Evolutionary conservation across 495 filamentous ascomycete species (phyloP).

Genomic region (Pseudomonodictys pantanalensis): DNA sequence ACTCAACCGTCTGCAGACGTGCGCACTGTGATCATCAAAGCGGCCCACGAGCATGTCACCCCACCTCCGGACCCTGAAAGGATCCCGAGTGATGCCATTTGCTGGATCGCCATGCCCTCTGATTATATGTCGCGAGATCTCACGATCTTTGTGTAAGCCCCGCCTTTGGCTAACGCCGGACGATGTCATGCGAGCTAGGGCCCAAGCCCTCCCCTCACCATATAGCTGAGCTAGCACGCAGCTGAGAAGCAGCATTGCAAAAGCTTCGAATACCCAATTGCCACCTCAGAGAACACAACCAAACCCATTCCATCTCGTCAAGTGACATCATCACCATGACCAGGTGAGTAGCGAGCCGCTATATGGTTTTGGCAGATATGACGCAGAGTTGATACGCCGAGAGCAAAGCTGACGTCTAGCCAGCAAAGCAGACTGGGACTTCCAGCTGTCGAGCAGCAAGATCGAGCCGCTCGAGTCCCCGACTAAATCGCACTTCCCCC

Average conservation of each 20-base stretch:
- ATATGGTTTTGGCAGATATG: too few relatives aligned
- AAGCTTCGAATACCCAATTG: background rate
- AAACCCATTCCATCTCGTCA: too few relatives aligned
- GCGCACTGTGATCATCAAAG: too few relatives aligned
- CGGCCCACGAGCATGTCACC: too few relatives aligned
- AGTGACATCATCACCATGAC: too few relatives aligned
- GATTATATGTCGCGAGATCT: background rate
- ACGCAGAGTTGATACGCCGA: background rate
- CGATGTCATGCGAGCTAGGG: slow-evolving; percentile 1
- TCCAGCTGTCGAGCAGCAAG: slow-evolving; percentile 5
- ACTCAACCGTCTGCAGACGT: too few relatives aligned
- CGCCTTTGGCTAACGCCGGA: background rate
- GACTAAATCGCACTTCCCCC: slow-evolving; percentile 5
- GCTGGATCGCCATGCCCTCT: too few relatives aligned
- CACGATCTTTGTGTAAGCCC: background rate
- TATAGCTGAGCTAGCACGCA: background rate
- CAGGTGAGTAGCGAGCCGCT: too few relatives aligned
- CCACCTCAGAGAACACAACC: background rate
- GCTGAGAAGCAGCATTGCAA: background rate
- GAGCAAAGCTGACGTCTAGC: background rate
- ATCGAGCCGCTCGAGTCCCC: slow-evolving; percentile 17
- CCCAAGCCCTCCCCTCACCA: background rate
- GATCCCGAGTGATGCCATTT: too few relatives aligned
- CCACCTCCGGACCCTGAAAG: too few relatives aligned
- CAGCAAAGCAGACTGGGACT: slow-evolving; percentile 5